Conservation (phyloP, 495 filamentous ascomycete genomes). For the Collariella sp. region DNA sequence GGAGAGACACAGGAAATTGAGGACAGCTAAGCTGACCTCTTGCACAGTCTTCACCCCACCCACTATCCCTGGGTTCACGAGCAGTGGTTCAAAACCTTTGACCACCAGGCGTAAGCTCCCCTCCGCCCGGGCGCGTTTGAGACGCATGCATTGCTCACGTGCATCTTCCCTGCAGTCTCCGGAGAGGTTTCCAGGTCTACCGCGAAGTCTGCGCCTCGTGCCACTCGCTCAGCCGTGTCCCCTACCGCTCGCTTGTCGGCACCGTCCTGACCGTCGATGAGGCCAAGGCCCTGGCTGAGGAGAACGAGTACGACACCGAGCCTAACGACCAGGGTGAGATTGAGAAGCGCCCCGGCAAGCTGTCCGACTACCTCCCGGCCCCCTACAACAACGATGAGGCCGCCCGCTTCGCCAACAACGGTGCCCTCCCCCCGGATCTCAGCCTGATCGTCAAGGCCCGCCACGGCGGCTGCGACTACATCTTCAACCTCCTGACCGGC, state of each 20-base stretch:
- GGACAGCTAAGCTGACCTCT: constrained; percentile 21
- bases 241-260: constrained; percentile 89
- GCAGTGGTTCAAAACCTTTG: constrained; percentile 87
- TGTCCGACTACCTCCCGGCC: constrained; percentile 89
- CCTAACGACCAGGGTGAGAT: constrained; percentile 97
- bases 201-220: constrained; percentile 96
- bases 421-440: constrained; percentile 94
- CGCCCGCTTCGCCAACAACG: constrained; percentile 94
- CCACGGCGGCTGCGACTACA: constrained; percentile 97
- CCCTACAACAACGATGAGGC: constrained; percentile 99
- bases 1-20: not conserved
- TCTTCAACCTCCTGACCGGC: constrained; percentile 94
- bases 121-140: not conserved
- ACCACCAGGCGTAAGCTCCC: constrained; percentile 78
- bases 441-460: constrained; percentile 95
- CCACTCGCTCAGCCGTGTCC: constrained; percentile 90
- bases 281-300: constrained; percentile 92
- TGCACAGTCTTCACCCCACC: constrained; percentile 73
- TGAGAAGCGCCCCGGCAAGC: constrained; percentile 95
- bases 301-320: constrained; percentile 97
- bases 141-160: constrained; percentile 1
- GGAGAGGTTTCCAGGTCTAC: constrained; percentile 99
- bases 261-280: constrained; percentile 91
- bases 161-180: constrained; percentile 53
- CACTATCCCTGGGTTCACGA: constrained; percentile 93